Percentiles rank a stretch among this genome's conserved stretches.
Evolutionary conservation across 306 rosid genomes (phyloP).

Genomic region (Calophaca sinica): DNA sequence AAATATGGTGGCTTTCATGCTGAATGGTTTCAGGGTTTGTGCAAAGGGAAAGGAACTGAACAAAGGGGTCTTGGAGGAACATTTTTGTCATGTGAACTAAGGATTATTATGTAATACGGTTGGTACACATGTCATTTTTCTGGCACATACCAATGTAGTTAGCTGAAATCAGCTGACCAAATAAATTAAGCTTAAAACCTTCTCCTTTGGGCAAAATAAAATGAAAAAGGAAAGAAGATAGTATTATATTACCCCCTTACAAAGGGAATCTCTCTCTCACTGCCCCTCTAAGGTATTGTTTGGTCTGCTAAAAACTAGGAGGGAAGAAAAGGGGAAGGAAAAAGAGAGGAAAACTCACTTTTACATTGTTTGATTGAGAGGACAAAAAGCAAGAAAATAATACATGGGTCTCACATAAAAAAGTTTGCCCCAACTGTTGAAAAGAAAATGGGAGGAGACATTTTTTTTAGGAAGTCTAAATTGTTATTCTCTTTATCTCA

Average conservation of each 20-base stretch:
- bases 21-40: conserved; percentile 24
- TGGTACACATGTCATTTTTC: conserved; percentile 25
- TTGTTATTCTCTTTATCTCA: too few species aligned
- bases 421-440: too few species aligned
- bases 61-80: conserved; percentile 19
- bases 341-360: too few species aligned
- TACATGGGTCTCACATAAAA: too few species aligned
- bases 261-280: not conserved
- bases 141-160: conserved; percentile 27
- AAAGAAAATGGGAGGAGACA: too few species aligned
- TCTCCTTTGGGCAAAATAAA: not conserved
- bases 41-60: too few species aligned
- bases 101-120: conserved; percentile 28
- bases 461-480: too few species aligned
- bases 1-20: conserved; percentile 17
- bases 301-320: too few species aligned
- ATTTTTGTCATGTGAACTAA: conserved; percentile 26
- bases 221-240: not conserved
- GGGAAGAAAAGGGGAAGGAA: too few species aligned
- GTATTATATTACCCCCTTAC: not conserved
- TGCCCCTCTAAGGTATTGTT: not conserved
- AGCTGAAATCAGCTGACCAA: not conserved
- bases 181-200: conserved; percentile 6
- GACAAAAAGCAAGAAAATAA: too few species aligned
- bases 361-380: too few species aligned